Evolutionary conservation across 441 rosid species (phyloP), one percentile per base, ranked within the genome.

Genomic region (Erysimum cheiri): DNA sequence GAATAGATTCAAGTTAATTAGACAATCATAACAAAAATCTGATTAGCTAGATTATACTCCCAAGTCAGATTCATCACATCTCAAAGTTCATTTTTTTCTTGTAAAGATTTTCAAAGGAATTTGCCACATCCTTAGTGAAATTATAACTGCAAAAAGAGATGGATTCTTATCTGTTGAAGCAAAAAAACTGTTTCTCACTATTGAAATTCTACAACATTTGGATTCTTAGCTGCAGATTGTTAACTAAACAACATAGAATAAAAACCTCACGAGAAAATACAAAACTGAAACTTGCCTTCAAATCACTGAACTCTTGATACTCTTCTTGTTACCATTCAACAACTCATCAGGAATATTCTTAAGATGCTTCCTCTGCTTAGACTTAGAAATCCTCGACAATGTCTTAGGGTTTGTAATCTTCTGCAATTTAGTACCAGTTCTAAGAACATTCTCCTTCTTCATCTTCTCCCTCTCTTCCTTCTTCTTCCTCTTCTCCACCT

Each of bases 401-500:
- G 97, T 91, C 28, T 90, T 90, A 3, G 97, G 97, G 58, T 94
- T 94, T 4, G 92, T 80, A 39, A 94, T 90, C 78, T 60, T 85
- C 87, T 94, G 97, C 49, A 91, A 71, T 80, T 91, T 94, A 3
- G 96, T 86, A 8, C 98, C 97, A 10, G 92, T 78, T 77, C 78
- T 94, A 81, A 94, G 62, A 1, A 90, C 66, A 48, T 94, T 94
- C 83, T 91, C 96, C 70, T 86, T 48, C 83, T 94, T 94, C 93
- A 57, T 87, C 85, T 94, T 90, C 89, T 88, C 93, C 53, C 93
- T 83, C 81, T 91, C 97, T 77, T 88, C 96, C 54, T 76, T 84
- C 81, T 70, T 76, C 85, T 81, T 91, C 83, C 98, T 80, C 92
- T 94, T 94, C 84, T 85, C 93, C 33, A 70, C 78, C 86, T 94